phyloP scores from a whole-genome alignment of 352 stramenopile genomes.

The Phytopythium kandeliae region DNA sequence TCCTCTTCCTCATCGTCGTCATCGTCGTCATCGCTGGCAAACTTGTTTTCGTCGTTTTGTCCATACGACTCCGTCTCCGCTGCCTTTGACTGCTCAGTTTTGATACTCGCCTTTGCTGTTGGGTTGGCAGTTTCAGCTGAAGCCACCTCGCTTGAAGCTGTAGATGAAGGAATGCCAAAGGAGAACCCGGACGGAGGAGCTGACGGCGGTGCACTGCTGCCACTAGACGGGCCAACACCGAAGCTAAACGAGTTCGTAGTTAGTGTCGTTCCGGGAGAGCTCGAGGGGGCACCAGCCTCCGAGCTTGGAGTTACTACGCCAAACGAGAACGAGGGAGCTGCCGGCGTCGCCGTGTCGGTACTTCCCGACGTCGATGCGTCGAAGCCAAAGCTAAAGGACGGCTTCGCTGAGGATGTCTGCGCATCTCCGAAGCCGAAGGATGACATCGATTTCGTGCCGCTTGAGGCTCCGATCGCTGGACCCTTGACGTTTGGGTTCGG shows the following conservation, averaged over 20 bases:
- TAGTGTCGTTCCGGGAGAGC: background rate
- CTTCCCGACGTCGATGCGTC: background rate
- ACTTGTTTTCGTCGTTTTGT: conserved; percentile 60
- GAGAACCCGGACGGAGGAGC: background rate
- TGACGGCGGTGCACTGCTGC: background rate
- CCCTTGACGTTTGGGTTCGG: conserved; percentile 21
- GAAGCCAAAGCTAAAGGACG: background rate
- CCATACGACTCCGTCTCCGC: conserved; percentile 35
- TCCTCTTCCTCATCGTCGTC: conserved; percentile 63
- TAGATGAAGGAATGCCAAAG: background rate
- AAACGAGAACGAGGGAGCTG: background rate
- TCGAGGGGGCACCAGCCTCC: background rate
- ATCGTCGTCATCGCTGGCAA: conserved; percentile 37
- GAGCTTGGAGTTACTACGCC: background rate
- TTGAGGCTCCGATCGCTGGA: background rate
- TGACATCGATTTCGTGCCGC: background rate
- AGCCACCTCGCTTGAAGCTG: background rate
- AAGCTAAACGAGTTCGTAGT: background rate
- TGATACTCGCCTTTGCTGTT: no score
- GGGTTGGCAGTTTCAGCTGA: background rate
- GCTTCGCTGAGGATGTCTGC: background rate
- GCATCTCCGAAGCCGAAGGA: conserved; percentile 1
- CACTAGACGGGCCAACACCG: background rate
- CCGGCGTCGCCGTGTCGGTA: background rate
- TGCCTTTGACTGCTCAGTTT: background rate